phyloP scores from a whole-genome alignment of 768 basidiomycete species.

The Collybia sordida region DNA sequence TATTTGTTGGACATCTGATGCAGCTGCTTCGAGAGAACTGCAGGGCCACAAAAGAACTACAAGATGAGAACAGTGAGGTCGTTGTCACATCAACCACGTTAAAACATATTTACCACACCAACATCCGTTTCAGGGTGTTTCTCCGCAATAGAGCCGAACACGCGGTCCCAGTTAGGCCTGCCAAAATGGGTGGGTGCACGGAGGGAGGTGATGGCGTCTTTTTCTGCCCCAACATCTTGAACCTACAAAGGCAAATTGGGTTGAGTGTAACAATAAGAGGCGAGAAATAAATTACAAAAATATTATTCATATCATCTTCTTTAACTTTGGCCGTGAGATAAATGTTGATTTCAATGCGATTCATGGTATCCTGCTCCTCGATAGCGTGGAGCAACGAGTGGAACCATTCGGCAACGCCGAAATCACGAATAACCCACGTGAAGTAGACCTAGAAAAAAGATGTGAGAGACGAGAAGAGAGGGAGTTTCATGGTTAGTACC shows the following conservation, averaged over 20 bases:
- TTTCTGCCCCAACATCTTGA: conserved; percentile 90
- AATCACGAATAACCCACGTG: conserved; percentile 95
- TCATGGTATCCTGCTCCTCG: conserved; percentile 86
- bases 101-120: conserved; percentile 63
- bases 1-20: conserved; percentile 86
- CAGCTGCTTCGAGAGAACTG: conserved; percentile 65
- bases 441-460: conserved; percentile 62
- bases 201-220: conserved; percentile 86
- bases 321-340: conserved; percentile 90
- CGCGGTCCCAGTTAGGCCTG: conserved; percentile 81
- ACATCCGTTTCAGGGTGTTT: conserved; percentile 89
- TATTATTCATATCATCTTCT: conserved; percentile 93
- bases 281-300: conserved; percentile 55
- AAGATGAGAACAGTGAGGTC: not conserved
- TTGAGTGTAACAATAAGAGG: not conserved
- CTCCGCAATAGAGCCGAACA: conserved; percentile 70
- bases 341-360: conserved; percentile 90
- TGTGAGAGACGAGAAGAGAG: not conserved
- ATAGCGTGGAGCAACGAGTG: conserved; percentile 90
- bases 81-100: not conserved
- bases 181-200: conserved; percentile 93
- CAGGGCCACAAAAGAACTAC: conserved; percentile 86
- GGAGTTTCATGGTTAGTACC: conserved; percentile 29
- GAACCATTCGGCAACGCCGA: conserved; percentile 90
- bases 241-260: conserved; percentile 35